Conservation (phyloP, 352 stramenopile species). For the Phytophthora melonis region DNA sequence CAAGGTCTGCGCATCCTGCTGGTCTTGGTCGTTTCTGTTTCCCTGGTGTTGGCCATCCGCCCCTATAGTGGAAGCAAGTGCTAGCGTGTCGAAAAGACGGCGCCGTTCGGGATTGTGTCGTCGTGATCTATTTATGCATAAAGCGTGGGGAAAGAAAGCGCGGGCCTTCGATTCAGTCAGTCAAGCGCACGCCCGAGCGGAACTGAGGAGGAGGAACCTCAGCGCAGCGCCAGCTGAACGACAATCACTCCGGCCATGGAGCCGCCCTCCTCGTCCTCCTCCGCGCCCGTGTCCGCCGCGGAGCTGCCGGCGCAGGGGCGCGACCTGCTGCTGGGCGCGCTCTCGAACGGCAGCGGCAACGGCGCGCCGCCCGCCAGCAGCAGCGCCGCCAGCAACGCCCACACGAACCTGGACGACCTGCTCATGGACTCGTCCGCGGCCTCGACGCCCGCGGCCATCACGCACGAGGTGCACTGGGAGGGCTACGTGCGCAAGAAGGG, state of each 20-base stretch:
- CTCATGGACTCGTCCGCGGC: constrained; percentile 47
- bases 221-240: constrained; percentile 1
- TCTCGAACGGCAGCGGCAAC: constrained; percentile 25
- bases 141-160: constrained; percentile 26
- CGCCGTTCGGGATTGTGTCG: constrained; percentile 24
- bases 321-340: constrained; percentile 53
- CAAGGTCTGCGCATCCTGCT: too few relatives aligned
- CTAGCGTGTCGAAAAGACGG: constrained; percentile 12
- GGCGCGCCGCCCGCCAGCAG: too few relatives aligned
- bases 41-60: neutral
- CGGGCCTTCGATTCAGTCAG: constrained; percentile 41
- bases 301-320: constrained; percentile 50
- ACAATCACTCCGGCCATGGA: constrained; percentile 26
- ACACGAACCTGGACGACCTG: constrained; percentile 37
- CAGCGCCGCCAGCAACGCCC: too few relatives aligned
- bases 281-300: constrained; percentile 3
- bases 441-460: constrained; percentile 47
- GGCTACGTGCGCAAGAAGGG: constrained; percentile 92
- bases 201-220: neutral
- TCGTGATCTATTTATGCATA: constrained; percentile 41
- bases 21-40: constrained; percentile 2
- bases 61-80: constrained; percentile 7
- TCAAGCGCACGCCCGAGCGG: constrained; percentile 7
- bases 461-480: constrained; percentile 89
- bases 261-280: constrained; percentile 2